Conservation (phyloP, 768 basidiomycete genomes). For the Kwoniella sp. region DNA sequence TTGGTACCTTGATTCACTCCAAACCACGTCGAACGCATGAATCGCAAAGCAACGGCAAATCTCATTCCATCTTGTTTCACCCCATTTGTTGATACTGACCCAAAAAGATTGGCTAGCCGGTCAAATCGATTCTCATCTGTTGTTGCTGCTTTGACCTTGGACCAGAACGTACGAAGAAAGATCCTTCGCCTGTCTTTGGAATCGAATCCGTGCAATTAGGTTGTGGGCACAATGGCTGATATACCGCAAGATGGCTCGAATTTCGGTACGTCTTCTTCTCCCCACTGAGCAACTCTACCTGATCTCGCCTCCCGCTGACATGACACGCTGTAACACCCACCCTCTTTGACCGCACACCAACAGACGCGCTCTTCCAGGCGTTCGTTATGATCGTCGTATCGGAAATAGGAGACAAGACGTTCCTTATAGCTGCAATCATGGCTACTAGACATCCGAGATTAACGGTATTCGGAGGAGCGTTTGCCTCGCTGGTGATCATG, state of each 20-base stretch:
- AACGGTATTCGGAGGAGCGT: conserved; percentile 83
- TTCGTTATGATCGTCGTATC: conserved; percentile 83
- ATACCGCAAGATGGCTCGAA: conserved; percentile 18
- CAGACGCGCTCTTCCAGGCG: conserved; percentile 69
- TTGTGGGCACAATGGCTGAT: conserved; percentile 19
- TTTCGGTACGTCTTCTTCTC: conserved; percentile 16
- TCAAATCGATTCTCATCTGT: not conserved
- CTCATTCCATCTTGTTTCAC: not conserved
- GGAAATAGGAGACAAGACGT: conserved; percentile 83
- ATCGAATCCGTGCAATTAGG: too few relatives aligned
- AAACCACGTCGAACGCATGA: too few relatives aligned
- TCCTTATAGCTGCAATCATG: conserved; percentile 77
- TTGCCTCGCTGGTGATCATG: conserved; percentile 87
- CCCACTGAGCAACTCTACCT: not conserved
- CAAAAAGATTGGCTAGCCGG: not conserved
- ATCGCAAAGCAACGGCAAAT: not conserved
- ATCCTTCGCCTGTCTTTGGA: too few relatives aligned
- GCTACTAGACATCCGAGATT: conserved; percentile 81
- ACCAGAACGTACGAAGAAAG: not conserved
- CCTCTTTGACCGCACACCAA: conserved; percentile 1
- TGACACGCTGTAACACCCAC: too few relatives aligned
- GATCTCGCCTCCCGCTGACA: not conserved
- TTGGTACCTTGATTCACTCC: not conserved
- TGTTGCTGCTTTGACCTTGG: too few relatives aligned
- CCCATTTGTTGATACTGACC: not conserved